Evolutionary conservation across 2,329 filamentous ascomycete genomes (phyloP), one percentile per base, ranked within the genome.

Genomic region (Metarhizium anisopliae): DNA sequence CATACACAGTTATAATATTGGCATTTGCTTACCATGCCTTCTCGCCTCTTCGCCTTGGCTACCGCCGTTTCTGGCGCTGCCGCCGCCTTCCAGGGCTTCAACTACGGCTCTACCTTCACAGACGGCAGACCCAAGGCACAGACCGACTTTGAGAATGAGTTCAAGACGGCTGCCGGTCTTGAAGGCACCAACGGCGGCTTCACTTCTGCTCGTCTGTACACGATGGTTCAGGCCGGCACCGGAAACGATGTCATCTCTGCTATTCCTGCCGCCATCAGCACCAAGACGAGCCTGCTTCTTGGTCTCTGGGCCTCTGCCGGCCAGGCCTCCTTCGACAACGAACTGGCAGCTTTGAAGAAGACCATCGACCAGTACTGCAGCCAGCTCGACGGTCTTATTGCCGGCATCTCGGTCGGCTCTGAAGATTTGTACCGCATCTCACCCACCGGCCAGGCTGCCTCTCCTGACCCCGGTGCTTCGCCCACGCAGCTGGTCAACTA

Each of bases 371-470:
- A 83, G 65, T 91, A 90, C 68, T 89, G 89, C 56, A 71, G 74
- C 10, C 73, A 78, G 51, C 84, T 95, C 64, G 79, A 79, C 43
- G 74, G 78, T 55, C 75, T 87, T 18, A 83, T 95, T 47, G 86
- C 84, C 56, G 91, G 89, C 69, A 93, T 95, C 72, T 92, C 89
- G 0, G 83, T 95, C 54, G 91, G 91, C 59, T 88, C 81, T 61
- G 91, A 96, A 77, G 91, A 96, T 69, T 79, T 94, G 47, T 94
- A 94, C 79, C 86, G 89, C 66, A 81, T 80, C 71, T 89, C 89
- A 0, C 79, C 82, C n/a, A 85, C 79, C 10, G 89, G 88, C 55
- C 80, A 86, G 58, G 71, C 76, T 53, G 83, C 83, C 65, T 72
- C 82, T 1, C 81, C 83, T 42, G 81, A 84, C 56, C 69, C 80